Evolutionary conservation across 2,329 filamentous ascomycete species (phyloP), one percentile per base, ranked within the genome.

Genomic region (Colletotrichum sublineola): DNA sequence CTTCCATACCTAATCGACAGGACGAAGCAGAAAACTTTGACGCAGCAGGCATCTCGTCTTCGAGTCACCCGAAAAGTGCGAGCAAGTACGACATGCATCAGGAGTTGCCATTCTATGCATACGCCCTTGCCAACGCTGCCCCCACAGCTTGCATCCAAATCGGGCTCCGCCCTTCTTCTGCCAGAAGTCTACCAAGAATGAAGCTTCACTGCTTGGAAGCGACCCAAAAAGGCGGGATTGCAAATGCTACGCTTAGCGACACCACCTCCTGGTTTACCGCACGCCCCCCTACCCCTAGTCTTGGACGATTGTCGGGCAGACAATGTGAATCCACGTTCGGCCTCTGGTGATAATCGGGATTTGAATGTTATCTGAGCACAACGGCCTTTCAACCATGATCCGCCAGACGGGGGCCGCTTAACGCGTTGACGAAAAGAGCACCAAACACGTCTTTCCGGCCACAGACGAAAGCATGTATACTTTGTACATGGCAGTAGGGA

Each of bases 221-320:
- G 60, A 70, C 56, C 61, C 70, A 36, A 73, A 73, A 73, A 60
- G 70, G 70, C 70, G 70, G 70, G 55, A 65, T 69, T 70, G 66
- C 44, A 61, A 73, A 48, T 69, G 60, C 55, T 50, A 63, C 69
- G 58, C 69, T 72, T 55, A 64, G 53, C 58, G 44, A 60, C 69
- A 63, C 33, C 67, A 55, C 66, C 42, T n/a, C 44, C 18, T 31
- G 36, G 5, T 24, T 14, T 53, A n/a, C 33, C 40, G 24, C 8
- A 52, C 55, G 50, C 68, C 52, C 53, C 44, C 60, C 44, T 3
- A 4, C 4, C 60, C 57, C 58, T 46, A 4, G 53, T 24, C 46
- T 33, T 40, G 60, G 57, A 58, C 44, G 55, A 64, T 24, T 53
- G 42, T 36, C 33, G 60, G 24, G 40, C 44, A 48, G 31, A 33